phyloP scores from a whole-genome alignment of 345 rosid species.

The Noccaea bulbosa region DNA sequence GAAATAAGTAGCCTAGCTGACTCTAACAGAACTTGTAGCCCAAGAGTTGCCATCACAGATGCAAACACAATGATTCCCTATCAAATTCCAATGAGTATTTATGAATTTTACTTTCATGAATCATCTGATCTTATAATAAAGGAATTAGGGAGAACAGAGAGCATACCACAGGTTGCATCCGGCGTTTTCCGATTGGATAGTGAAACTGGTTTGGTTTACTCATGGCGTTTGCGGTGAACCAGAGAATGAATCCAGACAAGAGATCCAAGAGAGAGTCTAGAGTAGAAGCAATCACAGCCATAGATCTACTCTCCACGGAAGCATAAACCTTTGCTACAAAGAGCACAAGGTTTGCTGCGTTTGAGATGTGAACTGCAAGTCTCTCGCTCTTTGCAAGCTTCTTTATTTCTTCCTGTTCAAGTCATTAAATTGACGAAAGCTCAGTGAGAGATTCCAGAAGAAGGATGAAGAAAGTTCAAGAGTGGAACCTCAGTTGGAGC shows the following conservation, averaged over 20 bases:
- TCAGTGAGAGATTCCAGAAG: not conserved
- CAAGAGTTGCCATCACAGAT: conserved; percentile 68
- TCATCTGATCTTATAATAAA: not conserved
- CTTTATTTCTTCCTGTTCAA: conserved; percentile 69
- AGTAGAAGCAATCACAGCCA: conserved; percentile 88
- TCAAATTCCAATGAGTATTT: not conserved
- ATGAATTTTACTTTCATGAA: not conserved
- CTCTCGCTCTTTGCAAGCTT: conserved; percentile 69
- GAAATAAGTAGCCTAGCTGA: conserved; percentile 52
- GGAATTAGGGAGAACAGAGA: conserved; percentile 2
- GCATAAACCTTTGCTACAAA: conserved; percentile 79
- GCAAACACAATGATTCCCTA: conserved; percentile 72
- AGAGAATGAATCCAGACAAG: conserved; percentile 77
- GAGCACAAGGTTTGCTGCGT: conserved; percentile 63
- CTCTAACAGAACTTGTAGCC: conserved; percentile 58
- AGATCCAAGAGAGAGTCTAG: conserved; percentile 85
- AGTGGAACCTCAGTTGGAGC: conserved; percentile 61
- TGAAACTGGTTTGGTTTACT: conserved; percentile 63
- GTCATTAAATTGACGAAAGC: not conserved
- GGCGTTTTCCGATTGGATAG: conserved; percentile 82
- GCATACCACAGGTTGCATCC: conserved; percentile 90
- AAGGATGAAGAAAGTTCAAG: not conserved
- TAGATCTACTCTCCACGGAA: conserved; percentile 67
- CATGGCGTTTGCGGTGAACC: conserved; percentile 89
- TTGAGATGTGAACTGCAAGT: conserved; percentile 65